Evolutionary conservation across 306 rosid species (phyloP).

Genomic region (Rubus parviflorus): DNA sequence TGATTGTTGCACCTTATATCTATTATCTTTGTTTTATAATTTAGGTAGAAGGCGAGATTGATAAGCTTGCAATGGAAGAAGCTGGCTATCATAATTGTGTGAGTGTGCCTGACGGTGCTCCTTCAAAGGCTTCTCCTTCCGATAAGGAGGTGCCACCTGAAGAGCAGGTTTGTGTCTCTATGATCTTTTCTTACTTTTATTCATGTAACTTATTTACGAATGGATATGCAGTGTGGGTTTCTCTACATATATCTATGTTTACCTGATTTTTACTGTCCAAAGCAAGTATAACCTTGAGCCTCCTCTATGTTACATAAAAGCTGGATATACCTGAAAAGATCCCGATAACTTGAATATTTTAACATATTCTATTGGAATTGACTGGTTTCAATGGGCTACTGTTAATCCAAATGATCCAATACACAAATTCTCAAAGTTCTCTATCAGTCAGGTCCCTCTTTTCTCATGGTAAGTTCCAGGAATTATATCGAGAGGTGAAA

Average conservation of each 20-base stretch:
- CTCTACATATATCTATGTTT: background rate
- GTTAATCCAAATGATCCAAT: background rate
- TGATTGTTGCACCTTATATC: constrained; percentile 21
- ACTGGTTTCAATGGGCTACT: background rate
- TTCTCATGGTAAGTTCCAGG: background rate
- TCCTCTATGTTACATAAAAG: background rate
- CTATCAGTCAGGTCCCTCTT: background rate
- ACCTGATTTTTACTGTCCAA: background rate
- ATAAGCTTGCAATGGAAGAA: constrained; percentile 98
- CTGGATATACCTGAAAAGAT: background rate
- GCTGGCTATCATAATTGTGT: constrained; percentile 89
- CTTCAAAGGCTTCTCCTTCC: constrained; percentile 52
- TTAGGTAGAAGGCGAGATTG: constrained; percentile 98
- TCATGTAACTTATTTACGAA: background rate
- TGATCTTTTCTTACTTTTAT: background rate
- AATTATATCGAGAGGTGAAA: background rate
- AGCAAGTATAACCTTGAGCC: background rate
- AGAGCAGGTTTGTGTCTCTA: constrained; percentile 56
- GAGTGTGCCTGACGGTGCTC: constrained; percentile 99
- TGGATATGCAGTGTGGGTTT: background rate
- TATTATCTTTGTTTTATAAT: constrained; percentile 19
- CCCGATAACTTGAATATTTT: background rate
- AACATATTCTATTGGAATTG: background rate
- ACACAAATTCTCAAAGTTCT: background rate
- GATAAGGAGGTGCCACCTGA: constrained; percentile 20